phyloP scores from a whole-genome alignment of 1,284 basidiomycete species.

The Cryptococcus wingfieldii region DNA sequence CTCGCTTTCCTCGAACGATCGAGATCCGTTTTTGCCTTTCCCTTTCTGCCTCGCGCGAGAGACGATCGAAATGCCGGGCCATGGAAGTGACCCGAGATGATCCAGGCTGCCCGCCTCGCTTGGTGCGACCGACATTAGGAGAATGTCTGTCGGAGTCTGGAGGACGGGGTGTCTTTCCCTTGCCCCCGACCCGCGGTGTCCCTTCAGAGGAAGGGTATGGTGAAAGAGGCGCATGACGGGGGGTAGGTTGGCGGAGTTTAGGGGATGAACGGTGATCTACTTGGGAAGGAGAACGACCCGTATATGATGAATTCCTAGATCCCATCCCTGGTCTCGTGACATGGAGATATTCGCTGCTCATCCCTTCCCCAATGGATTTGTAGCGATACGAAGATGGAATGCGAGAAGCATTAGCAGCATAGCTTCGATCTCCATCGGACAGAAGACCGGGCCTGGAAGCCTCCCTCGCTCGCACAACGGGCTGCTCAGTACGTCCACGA shows the following conservation, averaged over 20 bases:
- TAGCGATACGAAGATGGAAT: slow-evolving; percentile 21
- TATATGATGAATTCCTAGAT: slow-evolving; percentile 12
- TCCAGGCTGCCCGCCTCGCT: slow-evolving; percentile 25
- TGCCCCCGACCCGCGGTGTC: slow-evolving; percentile 36
- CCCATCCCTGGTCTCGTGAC: slow-evolving; percentile 7
- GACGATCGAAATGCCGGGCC: slow-evolving; percentile 53
- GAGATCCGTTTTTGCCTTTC: slow-evolving; percentile 52
- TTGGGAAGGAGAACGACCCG: slow-evolving; percentile 9
- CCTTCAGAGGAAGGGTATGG: slow-evolving; percentile 11
- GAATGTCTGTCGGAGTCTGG: slow-evolving; percentile 16
- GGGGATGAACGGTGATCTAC: slow-evolving; percentile 10
- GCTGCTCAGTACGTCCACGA: slow-evolving; percentile 41
- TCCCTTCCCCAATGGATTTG: slow-evolving; percentile 4
- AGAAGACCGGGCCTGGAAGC: slow-evolving; percentile 36
- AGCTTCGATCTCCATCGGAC: slow-evolving; percentile 82
- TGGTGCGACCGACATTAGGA: slow-evolving; percentile 12
- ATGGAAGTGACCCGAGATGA: slow-evolving; percentile 53
- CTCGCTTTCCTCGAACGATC: slow-evolving; percentile 69
- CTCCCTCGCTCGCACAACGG: slow-evolving; percentile 26
- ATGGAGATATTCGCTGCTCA: slow-evolving; percentile 5
- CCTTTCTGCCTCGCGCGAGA: slow-evolving; percentile 54
- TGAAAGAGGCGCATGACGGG: not conserved
- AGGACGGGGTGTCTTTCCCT: slow-evolving; percentile 36
- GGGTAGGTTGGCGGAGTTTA: not conserved
- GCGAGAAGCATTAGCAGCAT: slow-evolving; percentile 69